Evolutionary conservation across 192 early-diverging fungal species (phyloP).

Genomic region (Dissophora globulifera): DNA sequence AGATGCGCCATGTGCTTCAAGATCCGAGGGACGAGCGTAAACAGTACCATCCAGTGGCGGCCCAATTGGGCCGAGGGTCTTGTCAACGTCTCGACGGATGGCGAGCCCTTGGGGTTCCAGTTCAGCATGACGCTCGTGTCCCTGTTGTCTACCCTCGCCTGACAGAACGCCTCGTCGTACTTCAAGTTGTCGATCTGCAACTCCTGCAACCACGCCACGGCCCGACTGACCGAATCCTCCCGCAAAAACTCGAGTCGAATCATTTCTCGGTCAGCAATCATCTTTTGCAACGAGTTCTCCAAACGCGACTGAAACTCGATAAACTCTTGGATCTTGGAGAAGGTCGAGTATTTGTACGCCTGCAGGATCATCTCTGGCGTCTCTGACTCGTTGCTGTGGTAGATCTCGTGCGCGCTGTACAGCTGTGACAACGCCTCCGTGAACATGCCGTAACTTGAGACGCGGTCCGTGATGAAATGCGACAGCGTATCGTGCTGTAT

Average conservation of each 20-base stretch:
- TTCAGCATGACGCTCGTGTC: conserved; percentile 75
- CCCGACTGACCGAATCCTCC: conserved; percentile 58
- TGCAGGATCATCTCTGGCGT: conserved; percentile 90
- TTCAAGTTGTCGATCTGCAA: conserved; percentile 64
- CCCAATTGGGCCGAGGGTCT: conserved; percentile 52
- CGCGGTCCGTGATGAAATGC: conserved; percentile 73
- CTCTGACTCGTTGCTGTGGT: conserved; percentile 79
- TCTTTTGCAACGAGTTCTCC: conserved; percentile 77
- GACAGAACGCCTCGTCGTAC: conserved; percentile 61
- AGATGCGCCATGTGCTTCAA: conserved; percentile 41
- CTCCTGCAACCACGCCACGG: conserved; percentile 63
- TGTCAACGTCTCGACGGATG: conserved; percentile 52
- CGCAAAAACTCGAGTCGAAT: conserved; percentile 71
- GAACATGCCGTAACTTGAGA: conserved; percentile 61
- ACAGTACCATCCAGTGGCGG: conserved; percentile 46
- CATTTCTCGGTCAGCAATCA: conserved; percentile 71
- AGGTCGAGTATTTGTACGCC: conserved; percentile 85
- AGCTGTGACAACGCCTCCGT: conserved; percentile 64
- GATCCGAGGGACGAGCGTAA: conserved; percentile 31
- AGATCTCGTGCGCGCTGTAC: conserved; percentile 76
- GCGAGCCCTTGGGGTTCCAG: conserved; percentile 52
- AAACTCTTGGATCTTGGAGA: conserved; percentile 92
- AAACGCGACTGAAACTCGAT: conserved; percentile 81
- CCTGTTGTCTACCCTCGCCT: conserved; percentile 73
- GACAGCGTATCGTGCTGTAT: conserved; percentile 92